Evolutionary conservation across 2,329 filamentous ascomycete species (phyloP).

Genomic region (Neofusicoccum umdonicola): DNA sequence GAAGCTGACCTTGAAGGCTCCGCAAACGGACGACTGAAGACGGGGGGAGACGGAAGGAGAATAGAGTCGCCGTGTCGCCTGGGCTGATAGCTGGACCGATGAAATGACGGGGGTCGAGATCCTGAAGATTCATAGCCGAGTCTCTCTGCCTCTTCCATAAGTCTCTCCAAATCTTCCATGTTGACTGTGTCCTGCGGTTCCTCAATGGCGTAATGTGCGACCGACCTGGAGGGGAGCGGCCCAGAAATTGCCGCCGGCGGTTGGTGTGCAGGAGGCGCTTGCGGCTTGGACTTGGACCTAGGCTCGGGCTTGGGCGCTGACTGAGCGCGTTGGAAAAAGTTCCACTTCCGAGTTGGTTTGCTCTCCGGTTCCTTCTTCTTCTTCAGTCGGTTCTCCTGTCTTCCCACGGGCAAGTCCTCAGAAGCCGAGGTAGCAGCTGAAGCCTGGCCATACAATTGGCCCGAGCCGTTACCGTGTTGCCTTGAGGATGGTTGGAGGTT

Average conservation of each 20-base stretch:
- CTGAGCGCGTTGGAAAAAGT: constrained; percentile 56
- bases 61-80: constrained; percentile 30
- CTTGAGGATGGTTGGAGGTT: neutral
- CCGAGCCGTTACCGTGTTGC: neutral
- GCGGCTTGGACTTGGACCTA: constrained; percentile 25
- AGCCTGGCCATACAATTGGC: neutral
- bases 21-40: constrained; percentile 33
- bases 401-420: neutral
- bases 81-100: neutral
- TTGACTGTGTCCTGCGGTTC: constrained; percentile 47
- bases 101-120: constrained; percentile 3
- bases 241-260: constrained; percentile 30
- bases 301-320: constrained; percentile 34
- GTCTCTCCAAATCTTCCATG: constrained; percentile 45
- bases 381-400: constrained; percentile 19
- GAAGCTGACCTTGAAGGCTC: constrained; percentile 32
- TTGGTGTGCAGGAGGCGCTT: constrained; percentile 31
- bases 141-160: constrained; percentile 44
- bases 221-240: constrained; percentile 36
- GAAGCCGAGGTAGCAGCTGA: neutral
- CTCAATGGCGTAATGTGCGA: constrained; percentile 59
- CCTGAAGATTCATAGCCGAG: constrained; percentile 10
- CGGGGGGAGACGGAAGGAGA: constrained; percentile 29
- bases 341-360: constrained; percentile 52
- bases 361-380: constrained; percentile 22